Evolutionary conservation across 441 rosid species (phyloP), one percentile per base, ranked within the genome.

Genomic region (Theobroma grandiflorum): DNA sequence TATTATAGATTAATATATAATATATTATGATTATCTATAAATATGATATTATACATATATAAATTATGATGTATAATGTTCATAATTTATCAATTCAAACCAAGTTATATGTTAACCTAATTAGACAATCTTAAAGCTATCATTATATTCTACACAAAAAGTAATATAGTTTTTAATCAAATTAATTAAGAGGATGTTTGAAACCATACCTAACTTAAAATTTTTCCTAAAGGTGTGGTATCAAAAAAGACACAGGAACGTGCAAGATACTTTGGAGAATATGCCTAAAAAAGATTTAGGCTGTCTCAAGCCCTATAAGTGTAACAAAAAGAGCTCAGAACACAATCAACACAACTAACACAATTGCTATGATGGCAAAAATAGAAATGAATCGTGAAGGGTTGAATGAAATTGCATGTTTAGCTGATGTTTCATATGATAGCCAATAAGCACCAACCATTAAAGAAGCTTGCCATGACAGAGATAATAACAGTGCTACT

Each of bases 401-500:
- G 40, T 87, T 61, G 71, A 95, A 96, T 6, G 88, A 81, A 42
- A 81, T 7, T 18, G 91, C 85, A 6, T 77, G 89, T 45, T 91
- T 85, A 53, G 79, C 89, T 69, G 98, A 85, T 61, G 98, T 96
- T 89, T 93, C 97, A 35, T 93, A 95, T 8, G 99, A 95, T 57
- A 96, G 88, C 99, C 98, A 96, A 76, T 96, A 97, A 84, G 93
- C 99, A 47, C 92, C 88, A 15, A 97, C 95, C 98, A 97, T 97
- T 53, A 59, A 11, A 81, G 98, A 90, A 22, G 80, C 93, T 87
- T 96, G 99, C 96, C 97, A 96, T 26, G 87, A 0, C 4, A 96
- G 6, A 61, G 99, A 96, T 75, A 96, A 75, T 22, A 90, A 74
- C 80, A 95, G 20, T 20, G 93, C 94, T 10, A 79, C 79, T 42